Evolutionary conservation across 176 grass and related monocot genomes (phyloP), one percentile per base, ranked within the genome.

Genomic region (Olyra latifolia): DNA sequence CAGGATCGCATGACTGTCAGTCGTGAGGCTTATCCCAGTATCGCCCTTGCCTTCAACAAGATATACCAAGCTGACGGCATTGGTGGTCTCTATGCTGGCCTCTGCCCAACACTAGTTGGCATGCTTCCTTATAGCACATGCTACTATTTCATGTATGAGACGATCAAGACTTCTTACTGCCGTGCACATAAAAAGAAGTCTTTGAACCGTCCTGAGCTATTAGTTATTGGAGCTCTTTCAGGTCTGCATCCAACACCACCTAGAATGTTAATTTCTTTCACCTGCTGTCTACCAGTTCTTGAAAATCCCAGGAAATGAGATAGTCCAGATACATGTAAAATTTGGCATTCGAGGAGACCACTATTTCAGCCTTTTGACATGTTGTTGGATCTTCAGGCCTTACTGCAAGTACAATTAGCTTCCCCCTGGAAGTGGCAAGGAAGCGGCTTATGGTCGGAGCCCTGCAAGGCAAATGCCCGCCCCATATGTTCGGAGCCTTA

Each of bases 131-230:
- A 93, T 80, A 94, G 92, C 66, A 98, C 95, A 16, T 95, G 90
- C 85, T 95, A 91, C 86, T 98, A 98, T 64, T 98, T 91, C 92
- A 89, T 98, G 92, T 98, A 93, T 0, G 92, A 98, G 59, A 88
- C 86, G 3, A 93, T 95, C 59, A 95, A 93, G 77, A 82, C 58
- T 13, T 87, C 87, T 22, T 98, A 95, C 75, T 95, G 90, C 66
- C 76, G 66, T 0, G 42, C 92, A 15, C 83, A 91, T 12, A 85
- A 87, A 62, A 93, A 93, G 82, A 94, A 69, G 23, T 78, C 87
- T 7, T 69, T 95, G 63, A 87, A 46, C 59, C 88, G 88, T 6
- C 82, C 88, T 10, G 95, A 98, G 90, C 80, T 98, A 13, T 77
- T 93, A 17, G 68, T 91, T 32, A 87, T 98, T 7, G 92, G 95